Percentiles rank a stretch among this genome's conserved stretches.
These are phyloP conservation scores for Trametes meyenii DNA, from an alignment of 768 basidiomycete genomes.

Conservation along the genomic window DNA sequence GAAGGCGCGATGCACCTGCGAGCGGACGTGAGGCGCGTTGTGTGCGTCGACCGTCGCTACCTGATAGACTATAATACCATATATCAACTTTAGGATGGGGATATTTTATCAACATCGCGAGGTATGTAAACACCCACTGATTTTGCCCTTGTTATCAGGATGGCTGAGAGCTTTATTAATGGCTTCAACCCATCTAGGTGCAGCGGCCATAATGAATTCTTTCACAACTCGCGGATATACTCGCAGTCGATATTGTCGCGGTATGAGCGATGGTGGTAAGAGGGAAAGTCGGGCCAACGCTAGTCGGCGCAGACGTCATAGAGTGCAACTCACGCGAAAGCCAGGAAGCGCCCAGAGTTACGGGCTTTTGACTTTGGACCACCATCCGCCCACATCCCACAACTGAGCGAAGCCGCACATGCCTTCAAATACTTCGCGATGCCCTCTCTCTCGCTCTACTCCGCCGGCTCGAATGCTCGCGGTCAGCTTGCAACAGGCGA, in stretches of 20 bases:
- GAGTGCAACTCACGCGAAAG: not conserved
- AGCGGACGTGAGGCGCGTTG: constrained; percentile 61
- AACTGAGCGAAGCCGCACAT: not conserved
- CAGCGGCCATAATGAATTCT: constrained; percentile 2
- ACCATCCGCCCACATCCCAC: not conserved
- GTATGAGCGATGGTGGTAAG: not conserved
- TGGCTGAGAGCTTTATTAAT: constrained; percentile 29
- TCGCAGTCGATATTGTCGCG: not conserved
- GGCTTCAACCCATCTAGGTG: constrained; percentile 34
- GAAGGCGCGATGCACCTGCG: constrained; percentile 63
- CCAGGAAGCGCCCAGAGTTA: not conserved
- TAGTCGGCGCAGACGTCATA: not conserved
- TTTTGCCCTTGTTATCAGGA: constrained; percentile 30
- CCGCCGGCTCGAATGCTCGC: constrained; percentile 52
- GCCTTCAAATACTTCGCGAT: not conserved
- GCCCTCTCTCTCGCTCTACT: constrained; percentile 32
- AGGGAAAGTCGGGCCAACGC: not conserved
- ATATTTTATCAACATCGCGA: not conserved
- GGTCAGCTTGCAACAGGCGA: constrained; percentile 49
- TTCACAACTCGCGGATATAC: too few relatives aligned
- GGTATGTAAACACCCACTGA: constrained; percentile 19
- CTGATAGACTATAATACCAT: constrained; percentile 55
- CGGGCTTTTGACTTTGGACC: not conserved
- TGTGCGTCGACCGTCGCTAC: constrained; percentile 56
- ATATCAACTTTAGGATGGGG: not conserved